Conservation (phyloP, 108 stramenopile genomes). For the Hondaea fermentalgiana region DNA sequence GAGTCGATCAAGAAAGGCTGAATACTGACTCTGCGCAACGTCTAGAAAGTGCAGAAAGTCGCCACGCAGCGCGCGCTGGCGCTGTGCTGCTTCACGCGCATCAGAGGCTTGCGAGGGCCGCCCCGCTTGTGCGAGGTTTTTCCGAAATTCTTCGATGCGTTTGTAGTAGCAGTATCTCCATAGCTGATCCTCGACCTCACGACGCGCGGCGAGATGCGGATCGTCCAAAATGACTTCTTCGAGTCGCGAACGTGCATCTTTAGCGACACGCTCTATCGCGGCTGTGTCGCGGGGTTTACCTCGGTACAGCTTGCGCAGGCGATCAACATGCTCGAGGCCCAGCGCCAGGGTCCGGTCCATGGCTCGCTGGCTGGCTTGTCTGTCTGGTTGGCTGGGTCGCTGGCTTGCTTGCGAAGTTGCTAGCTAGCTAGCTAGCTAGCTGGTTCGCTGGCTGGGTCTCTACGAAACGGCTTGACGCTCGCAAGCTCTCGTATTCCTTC, state of each 20-base stretch:
- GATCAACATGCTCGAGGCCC: not conserved
- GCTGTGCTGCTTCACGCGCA: not conserved
- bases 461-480: no score
- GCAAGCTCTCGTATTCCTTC: no score
- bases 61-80: not conserved
- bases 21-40: not conserved
- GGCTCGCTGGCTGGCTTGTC: not conserved
- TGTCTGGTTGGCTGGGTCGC: not conserved
- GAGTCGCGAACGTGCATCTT: not conserved
- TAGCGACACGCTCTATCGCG: not conserved
- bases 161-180: conserved; percentile 18
- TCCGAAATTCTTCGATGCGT: not conserved
- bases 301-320: not conserved
- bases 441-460: no score
- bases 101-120: not conserved
- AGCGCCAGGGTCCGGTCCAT: not conserved
- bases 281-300: not conserved
- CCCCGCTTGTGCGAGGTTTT: not conserved
- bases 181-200: not conserved
- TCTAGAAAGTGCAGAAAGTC: not conserved
- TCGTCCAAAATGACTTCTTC: not conserved
- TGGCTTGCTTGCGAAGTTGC: not conserved
- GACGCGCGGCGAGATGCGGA: not conserved
- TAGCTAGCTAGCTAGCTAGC: no score
- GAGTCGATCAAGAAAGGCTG: not conserved